A percentile compares a stretch with the other conserved stretches of the same genome.
These are phyloP conservation scores for Clavispora santaluciae DNA, from an alignment of 805 yeast species.

Conservation along the genomic window DNA sequence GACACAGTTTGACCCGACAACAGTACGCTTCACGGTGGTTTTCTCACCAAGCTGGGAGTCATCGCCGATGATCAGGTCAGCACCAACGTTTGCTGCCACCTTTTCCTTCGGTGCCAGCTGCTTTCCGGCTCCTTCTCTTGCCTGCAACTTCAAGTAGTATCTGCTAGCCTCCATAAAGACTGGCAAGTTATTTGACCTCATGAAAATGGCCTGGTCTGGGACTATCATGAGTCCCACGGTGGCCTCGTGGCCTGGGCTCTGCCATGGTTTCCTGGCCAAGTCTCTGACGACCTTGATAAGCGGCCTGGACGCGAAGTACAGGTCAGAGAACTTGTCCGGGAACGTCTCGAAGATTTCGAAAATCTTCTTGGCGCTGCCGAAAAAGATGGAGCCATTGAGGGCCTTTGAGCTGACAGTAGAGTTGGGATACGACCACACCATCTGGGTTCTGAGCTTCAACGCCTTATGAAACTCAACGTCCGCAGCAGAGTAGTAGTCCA, in stretches of 20 bases:
- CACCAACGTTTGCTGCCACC: constrained; percentile 72
- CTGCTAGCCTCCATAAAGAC: constrained; percentile 91
- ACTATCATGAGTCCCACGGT: constrained; percentile 66
- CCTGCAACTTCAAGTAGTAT: constrained; percentile 61
- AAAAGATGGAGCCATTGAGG: constrained; percentile 63
- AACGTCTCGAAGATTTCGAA: constrained; percentile 44
- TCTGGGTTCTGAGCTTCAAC: constrained; percentile 73
- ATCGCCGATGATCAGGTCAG: constrained; percentile 76
- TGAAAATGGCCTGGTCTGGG: constrained; percentile 65
- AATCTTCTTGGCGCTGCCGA: constrained; percentile 42
- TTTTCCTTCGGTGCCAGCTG: constrained; percentile 41
- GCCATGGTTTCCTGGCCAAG: constrained; percentile 89
- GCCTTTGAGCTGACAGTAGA: constrained; percentile 71
- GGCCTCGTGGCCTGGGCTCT: constrained; percentile 54
- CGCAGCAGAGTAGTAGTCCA: constrained; percentile 69
- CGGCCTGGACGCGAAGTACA: constrained; percentile 43
- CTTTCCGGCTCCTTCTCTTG: constrained; percentile 32
- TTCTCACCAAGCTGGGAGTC: constrained; percentile 69
- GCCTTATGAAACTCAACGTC: constrained; percentile 68
- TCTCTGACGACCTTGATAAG: constrained; percentile 73
- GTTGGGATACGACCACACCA: constrained; percentile 85
- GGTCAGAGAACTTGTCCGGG: constrained; percentile 29
- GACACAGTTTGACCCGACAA: constrained; percentile 66
- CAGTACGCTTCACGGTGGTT: constrained; percentile 81
- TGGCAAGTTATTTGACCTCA: constrained; percentile 72